phyloP scores from a whole-genome alignment of 2,329 filamentous ascomycete species.

The Botryotinia calthae region DNA sequence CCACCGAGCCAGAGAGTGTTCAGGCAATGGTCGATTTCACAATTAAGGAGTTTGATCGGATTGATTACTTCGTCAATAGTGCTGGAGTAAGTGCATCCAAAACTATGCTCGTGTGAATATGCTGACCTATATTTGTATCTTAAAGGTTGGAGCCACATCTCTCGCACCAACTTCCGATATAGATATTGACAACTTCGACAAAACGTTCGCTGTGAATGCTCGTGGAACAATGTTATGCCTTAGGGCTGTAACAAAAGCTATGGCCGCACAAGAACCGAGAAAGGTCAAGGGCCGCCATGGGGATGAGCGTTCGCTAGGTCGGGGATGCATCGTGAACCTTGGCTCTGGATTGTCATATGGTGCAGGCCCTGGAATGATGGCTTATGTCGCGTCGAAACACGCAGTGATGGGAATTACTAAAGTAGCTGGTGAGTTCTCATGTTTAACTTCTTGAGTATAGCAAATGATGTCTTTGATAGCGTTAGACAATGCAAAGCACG shows the following conservation, averaged over 20 bases:
- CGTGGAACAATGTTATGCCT: conserved; percentile 36
- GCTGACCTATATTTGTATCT: neutral
- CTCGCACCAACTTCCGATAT: conserved; percentile 28
- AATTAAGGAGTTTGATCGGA: conserved; percentile 48
- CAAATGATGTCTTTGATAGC: neutral
- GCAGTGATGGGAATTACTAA: conserved; percentile 34
- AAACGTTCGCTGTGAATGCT: conserved; percentile 39
- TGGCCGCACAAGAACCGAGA: conserved; percentile 36
- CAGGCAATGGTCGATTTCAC: conserved; percentile 36
- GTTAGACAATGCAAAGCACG: neutral
- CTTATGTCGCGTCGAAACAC: conserved; percentile 36
- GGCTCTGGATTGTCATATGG: conserved; percentile 28
- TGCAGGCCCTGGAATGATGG: conserved; percentile 20
- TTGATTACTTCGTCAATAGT: conserved; percentile 54
- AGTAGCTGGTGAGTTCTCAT: conserved; percentile 22
- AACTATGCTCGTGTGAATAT: neutral
- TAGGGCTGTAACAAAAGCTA: neutral
- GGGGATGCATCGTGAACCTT: conserved; percentile 35
- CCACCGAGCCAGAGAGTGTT: conserved; percentile 29
- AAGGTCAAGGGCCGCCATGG: conserved; percentile 26
- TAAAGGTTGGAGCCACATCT: neutral
- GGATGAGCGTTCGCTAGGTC: conserved; percentile 20
- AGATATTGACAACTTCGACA: conserved; percentile 30
- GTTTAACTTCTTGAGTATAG: conserved; percentile 9
- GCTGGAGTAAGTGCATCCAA: conserved; percentile 37